These are phyloP conservation scores for Dichotomocladium elegans DNA, from an alignment of 371 early-diverging fungal genomes.

Conservation along the genomic window DNA sequence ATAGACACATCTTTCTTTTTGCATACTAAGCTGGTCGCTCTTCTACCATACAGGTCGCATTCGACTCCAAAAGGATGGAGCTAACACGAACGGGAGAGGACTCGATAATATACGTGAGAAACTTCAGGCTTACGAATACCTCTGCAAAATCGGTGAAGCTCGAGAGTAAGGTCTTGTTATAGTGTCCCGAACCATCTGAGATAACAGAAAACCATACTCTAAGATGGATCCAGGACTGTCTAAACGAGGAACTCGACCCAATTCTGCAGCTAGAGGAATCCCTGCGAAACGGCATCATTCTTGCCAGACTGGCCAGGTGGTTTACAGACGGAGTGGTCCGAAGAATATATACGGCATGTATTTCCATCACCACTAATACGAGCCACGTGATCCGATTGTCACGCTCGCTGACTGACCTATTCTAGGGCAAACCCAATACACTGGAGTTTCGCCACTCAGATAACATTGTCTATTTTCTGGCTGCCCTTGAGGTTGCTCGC, in stretches of 20 bases:
- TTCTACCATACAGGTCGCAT: constrained; percentile 55
- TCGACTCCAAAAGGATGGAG: constrained; percentile 55
- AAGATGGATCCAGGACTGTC: constrained; percentile 95
- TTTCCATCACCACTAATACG: too few relatives aligned
- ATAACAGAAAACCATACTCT: too few relatives aligned
- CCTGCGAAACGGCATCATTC: constrained; percentile 89
- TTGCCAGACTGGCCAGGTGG: constrained; percentile 88
- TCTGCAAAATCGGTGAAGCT: constrained; percentile 99
- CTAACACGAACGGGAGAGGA: constrained; percentile 64
- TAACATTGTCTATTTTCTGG: constrained; percentile 96
- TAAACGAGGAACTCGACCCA: constrained; percentile 75
- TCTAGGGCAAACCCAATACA: constrained; percentile 58
- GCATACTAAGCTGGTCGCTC: too few relatives aligned
- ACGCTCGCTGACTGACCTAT: too few relatives aligned
- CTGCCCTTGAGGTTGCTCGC: constrained; percentile 75
- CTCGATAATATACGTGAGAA: constrained; percentile 94
- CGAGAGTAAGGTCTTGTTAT: constrained; percentile 94
- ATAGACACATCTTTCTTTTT: background rate
- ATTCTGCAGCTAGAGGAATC: constrained; percentile 85
- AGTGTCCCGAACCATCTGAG: too few relatives aligned
- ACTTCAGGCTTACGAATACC: constrained; percentile 96
- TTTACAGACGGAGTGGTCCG: constrained; percentile 84
- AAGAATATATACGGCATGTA: constrained; percentile 80
- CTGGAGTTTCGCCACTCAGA: constrained; percentile 97
- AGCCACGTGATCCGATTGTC: too few relatives aligned